These are phyloP conservation scores for Lepidium africanum DNA, from an alignment of 345 rosid species.

Conservation along the genomic window DNA sequence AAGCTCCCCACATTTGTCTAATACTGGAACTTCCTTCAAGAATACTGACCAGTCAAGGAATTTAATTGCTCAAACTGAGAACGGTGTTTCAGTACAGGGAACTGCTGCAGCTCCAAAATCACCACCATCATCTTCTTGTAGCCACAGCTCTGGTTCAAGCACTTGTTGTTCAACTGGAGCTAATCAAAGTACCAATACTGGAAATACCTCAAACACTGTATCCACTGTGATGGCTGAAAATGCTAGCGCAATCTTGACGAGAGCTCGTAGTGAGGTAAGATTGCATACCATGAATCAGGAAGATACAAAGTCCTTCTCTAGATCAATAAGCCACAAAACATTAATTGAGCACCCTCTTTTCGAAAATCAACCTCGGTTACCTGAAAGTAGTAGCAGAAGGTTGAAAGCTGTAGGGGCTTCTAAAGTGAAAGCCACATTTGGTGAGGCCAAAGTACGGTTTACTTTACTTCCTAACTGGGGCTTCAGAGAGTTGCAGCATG, in stretches of 20 bases:
- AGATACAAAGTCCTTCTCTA: slow-evolving; percentile 42
- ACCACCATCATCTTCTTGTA: slow-evolving; percentile 58
- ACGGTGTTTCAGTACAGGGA: slow-evolving; percentile 31
- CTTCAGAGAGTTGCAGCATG: slow-evolving; percentile 44
- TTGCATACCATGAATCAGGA: slow-evolving; percentile 41
- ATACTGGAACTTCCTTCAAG: slow-evolving; percentile 20
- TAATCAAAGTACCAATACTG: slow-evolving; percentile 33
- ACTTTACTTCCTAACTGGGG: slow-evolving; percentile 47
- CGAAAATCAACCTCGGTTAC: slow-evolving; percentile 31
- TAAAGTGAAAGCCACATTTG: slow-evolving; percentile 61
- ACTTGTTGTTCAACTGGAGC: slow-evolving; percentile 58
- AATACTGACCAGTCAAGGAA: slow-evolving; percentile 28
- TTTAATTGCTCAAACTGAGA: slow-evolving; percentile 34
- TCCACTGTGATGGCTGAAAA: slow-evolving; percentile 31
- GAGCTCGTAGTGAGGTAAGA: slow-evolving; percentile 57
- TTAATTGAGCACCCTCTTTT: slow-evolving; percentile 35
- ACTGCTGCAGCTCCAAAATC: slow-evolving; percentile 49
- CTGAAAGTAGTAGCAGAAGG: slow-evolving; percentile 18
- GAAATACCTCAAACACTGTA: slow-evolving; percentile 20
- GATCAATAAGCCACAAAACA: slow-evolving; percentile 62
- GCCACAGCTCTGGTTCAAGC: slow-evolving; percentile 80
- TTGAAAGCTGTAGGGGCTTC: slow-evolving; percentile 18
- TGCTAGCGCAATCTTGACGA: slow-evolving; percentile 37
- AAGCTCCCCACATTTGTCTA: slow-evolving; percentile 50
- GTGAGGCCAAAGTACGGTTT: slow-evolving; percentile 60